Evolutionary conservation across 2,329 filamentous ascomycete genomes (phyloP).

Genomic region (Claviceps monticola): DNA sequence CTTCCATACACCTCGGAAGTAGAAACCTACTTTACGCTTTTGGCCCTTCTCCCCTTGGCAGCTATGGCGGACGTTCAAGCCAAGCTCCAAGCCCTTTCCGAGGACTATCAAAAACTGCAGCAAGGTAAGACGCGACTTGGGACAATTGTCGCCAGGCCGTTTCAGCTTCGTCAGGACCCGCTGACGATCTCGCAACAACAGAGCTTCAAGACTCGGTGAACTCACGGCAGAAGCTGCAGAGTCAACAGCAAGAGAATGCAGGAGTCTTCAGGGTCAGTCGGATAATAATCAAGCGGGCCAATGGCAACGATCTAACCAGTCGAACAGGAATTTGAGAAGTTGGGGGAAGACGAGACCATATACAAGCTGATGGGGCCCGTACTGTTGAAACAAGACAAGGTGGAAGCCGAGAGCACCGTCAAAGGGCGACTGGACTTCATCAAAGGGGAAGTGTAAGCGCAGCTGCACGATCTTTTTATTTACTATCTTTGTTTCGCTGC

Average conservation of each 20-base stretch:
- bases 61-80: constrained; percentile 61
- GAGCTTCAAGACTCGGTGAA: constrained; percentile 67
- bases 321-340: constrained; percentile 63
- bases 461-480: too few species aligned
- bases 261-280: constrained; percentile 61
- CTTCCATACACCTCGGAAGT: not conserved
- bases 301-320: not conserved
- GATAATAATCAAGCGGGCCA: not conserved
- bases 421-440: constrained; percentile 88
- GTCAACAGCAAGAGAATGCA: constrained; percentile 85
- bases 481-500: not conserved
- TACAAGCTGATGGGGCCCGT: constrained; percentile 94
- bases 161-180: not conserved
- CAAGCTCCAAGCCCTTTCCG: constrained; percentile 66
- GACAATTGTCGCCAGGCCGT: not conserved
- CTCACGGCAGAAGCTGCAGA: constrained; percentile 81
- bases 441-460: constrained; percentile 71
- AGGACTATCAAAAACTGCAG: constrained; percentile 79
- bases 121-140: constrained; percentile 40
- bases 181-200: constrained; percentile 21
- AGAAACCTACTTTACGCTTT: not conserved
- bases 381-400: constrained; percentile 83
- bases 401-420: constrained; percentile 81
- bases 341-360: constrained; percentile 74
- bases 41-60: not conserved